Conservation (phyloP, 1,139 yeast species). For the Debaryomyces coudertii region DNA sequence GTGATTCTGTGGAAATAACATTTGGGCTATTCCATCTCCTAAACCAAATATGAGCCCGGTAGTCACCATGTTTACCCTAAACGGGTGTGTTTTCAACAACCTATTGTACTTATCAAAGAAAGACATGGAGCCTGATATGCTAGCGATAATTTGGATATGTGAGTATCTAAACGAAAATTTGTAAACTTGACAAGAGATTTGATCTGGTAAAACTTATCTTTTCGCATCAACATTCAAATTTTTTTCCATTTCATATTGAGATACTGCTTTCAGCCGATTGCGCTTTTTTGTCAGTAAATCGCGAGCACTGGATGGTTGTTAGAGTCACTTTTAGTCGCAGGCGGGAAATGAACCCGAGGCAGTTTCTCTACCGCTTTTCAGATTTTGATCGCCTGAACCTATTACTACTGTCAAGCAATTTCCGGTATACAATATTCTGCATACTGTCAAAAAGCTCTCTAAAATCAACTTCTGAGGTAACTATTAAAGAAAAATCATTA, state of each 20-base stretch:
- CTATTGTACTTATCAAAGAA: slow-evolving; percentile 42
- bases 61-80: slow-evolving; percentile 55
- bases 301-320: not conserved
- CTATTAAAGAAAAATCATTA: too few relatives aligned
- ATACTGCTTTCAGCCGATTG: not conserved
- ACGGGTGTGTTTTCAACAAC: slow-evolving; percentile 51
- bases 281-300: not conserved
- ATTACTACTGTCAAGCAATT: too few relatives aligned
- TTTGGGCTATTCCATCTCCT: slow-evolving; percentile 78
- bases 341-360: too few relatives aligned
- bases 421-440: too few relatives aligned
- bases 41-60: slow-evolving; percentile 68
- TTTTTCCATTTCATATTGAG: slow-evolving; percentile 1
- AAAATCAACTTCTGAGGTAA: too few relatives aligned
- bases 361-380: too few relatives aligned
- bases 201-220: slow-evolving; percentile 1
- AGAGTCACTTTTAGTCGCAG: too few relatives aligned
- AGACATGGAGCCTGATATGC: not conserved
- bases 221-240: not conserved
- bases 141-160: not conserved
- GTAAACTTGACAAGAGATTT: not conserved
- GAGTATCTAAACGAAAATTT: not conserved
- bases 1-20: slow-evolving; percentile 42
- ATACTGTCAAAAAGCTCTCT: too few relatives aligned
- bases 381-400: too few relatives aligned